Evolutionary conservation across 306 rosid genomes (phyloP), one percentile per base, ranked within the genome.

Genomic region (Prunus salicina): DNA sequence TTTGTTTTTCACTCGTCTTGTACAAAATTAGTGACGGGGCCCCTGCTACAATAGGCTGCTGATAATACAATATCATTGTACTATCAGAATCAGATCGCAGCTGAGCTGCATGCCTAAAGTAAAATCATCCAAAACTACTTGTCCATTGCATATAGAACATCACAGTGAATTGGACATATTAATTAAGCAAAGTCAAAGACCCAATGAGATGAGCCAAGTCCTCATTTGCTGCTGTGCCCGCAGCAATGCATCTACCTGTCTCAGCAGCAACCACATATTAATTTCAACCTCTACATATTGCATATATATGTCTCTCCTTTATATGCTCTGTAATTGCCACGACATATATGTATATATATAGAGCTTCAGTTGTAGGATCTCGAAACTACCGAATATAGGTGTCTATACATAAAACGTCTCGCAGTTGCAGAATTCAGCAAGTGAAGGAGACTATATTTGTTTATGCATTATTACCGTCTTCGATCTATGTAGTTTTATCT

Each of bases 371-470:
- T 38, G 43, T 6, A 1, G 2, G 43, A 38, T 38, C 43, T 38
- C 9, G 10, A 38, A 38, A 38, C 0, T 38, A 38, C 9, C 9
- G 0, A 2, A 38, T 38, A 38, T 2, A 38, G 43, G 9, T 38
- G 9, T 1, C 43, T 2, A 6, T 38, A 6, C 43, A 7, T 7
- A 0, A 2, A 0, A 0, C 8, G 10, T 38, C 9, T 38, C 0
- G 9, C 43, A 38, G 9, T 38, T 38, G 9, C 9, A 38, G 0
- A 38, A 38, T 38, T 8, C 2, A 38, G 7, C 9, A 6, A 38
- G 43, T 38, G 43, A 38, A 38, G 43, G 43, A 38, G 43, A 38
- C 43, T 38, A 38, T 1, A 38, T 38, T 6, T 38, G 2, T 7
- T 38, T 6, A 38, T 38, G 43, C 9, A 38, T 52, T 18, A 22